Percentiles rank a stretch among this genome's conserved stretches.
phyloP scores from a whole-genome alignment of 176 grass and related monocot species.

The Oryza rufipogon region DNA sequence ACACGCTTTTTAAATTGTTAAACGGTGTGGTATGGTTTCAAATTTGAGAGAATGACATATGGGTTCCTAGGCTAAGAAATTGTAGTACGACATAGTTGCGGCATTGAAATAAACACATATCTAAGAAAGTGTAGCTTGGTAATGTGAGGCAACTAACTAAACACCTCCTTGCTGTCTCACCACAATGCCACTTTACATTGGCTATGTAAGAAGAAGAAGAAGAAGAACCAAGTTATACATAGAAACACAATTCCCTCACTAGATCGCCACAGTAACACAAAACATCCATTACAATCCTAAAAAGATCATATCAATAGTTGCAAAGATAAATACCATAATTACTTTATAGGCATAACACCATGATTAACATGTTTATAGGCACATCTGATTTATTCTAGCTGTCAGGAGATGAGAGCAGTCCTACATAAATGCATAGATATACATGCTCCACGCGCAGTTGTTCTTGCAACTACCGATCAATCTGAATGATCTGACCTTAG shows the following conservation, averaged over 20 bases:
- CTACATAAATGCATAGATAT: not conserved
- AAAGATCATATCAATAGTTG: not conserved
- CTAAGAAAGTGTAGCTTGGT: no score
- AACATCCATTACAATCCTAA: not conserved
- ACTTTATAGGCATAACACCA: not conserved
- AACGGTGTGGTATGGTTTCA: no score
- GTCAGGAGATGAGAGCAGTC: constrained; percentile 22
- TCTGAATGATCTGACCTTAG: constrained; percentile 18
- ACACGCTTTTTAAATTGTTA: no score
- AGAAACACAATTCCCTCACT: not conserved
- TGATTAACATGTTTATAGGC: not conserved
- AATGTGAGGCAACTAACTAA: no score
- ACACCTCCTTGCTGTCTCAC: not conserved
- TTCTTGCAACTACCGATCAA: not conserved
- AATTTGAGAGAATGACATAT: no score
- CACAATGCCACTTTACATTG: not conserved
- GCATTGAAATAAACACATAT: no score
- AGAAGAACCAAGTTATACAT: not conserved
- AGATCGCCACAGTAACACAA: not conserved
- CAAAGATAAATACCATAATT: not conserved
- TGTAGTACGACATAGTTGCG: no score
- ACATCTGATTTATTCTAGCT: constrained; percentile 22
- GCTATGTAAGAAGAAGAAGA: no score
- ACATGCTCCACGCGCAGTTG: constrained; percentile 11
- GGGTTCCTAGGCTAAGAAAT: no score